Percentiles rank a stretch among this genome's conserved stretches.
phyloP scores from a whole-genome alignment of 164 flowering plant species.

The Annona squamosa region DNA sequence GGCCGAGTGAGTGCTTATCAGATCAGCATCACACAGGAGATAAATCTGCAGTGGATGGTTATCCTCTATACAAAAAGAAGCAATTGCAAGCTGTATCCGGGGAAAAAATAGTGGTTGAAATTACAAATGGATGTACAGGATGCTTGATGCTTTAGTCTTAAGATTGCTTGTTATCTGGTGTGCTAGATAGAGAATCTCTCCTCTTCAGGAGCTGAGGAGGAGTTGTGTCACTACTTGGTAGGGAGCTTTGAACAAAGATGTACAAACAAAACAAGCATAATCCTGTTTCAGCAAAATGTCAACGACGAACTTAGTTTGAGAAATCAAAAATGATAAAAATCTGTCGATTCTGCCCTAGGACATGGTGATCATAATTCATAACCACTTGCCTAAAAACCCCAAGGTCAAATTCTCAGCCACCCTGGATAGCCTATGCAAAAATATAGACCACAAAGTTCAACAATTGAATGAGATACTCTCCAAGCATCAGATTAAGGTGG shows the following conservation, averaged over 20 bases:
- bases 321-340: neutral
- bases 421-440: too few species aligned
- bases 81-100: too few species aligned
- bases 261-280: slow-evolving; percentile 72
- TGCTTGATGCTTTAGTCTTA: neutral
- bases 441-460: too few species aligned
- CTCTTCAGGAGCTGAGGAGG: slow-evolving; percentile 27
- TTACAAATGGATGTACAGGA: neutral
- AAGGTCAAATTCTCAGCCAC: too few species aligned
- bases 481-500: too few species aligned
- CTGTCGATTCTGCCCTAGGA: neutral
- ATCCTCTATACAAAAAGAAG: too few species aligned
- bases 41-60: too few species aligned
- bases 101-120: neutral
- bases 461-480: too few species aligned
- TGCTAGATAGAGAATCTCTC: slow-evolving; percentile 23
- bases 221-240: slow-evolving; percentile 17
- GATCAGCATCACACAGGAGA: too few species aligned
- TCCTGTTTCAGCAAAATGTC: slow-evolving; percentile 39
- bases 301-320: slow-evolving; percentile 1
- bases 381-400: neutral
- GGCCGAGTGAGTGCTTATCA: too few species aligned
- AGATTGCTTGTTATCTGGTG: slow-evolving; percentile 30
- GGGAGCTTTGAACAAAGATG: slow-evolving; percentile 44
- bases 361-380: neutral